phyloP scores from a whole-genome alignment of 1,284 basidiomycete species.

The Moesziomyces antarcticus region DNA sequence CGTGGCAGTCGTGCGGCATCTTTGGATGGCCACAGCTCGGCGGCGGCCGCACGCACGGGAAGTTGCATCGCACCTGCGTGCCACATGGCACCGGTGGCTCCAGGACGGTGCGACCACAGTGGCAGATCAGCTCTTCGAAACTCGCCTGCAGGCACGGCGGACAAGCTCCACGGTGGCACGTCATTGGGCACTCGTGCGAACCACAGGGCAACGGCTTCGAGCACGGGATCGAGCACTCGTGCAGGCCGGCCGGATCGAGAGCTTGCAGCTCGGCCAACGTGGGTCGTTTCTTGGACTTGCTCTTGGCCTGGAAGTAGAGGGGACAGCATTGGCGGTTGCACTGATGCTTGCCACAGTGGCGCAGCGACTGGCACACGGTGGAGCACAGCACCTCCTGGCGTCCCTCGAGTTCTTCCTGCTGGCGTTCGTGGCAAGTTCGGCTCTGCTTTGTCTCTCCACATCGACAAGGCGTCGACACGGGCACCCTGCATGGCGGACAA shows the following conservation, averaged over 20 bases:
- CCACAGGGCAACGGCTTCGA: conserved; percentile 61
- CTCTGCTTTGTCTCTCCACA: conserved; percentile 63
- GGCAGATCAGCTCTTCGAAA: conserved; percentile 64
- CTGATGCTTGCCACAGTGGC: conserved; percentile 60
- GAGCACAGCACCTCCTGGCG: conserved; percentile 56
- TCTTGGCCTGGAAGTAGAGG: conserved; percentile 60
- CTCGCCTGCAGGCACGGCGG: conserved; percentile 64
- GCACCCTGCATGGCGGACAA: conserved; percentile 60
- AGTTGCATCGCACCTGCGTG: conserved; percentile 58
- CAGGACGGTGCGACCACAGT: conserved; percentile 64
- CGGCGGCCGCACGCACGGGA: conserved; percentile 60
- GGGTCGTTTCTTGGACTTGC: conserved; percentile 48
- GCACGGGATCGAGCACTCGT: conserved; percentile 60
- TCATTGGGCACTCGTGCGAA: conserved; percentile 56
- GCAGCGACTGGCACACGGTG: conserved; percentile 56
- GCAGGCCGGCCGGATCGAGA: conserved; percentile 61
- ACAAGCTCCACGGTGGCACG: conserved; percentile 65
- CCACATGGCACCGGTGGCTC: conserved; percentile 67
- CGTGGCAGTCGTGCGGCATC: conserved; percentile 64
- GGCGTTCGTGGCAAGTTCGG: conserved; percentile 46
- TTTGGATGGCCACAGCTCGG: conserved; percentile 66
- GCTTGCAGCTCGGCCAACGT: conserved; percentile 51
- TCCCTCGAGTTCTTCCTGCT: conserved; percentile 44
- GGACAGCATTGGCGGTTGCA: conserved; percentile 63
- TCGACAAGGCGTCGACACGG: conserved; percentile 62